Evolutionary conservation across 2,329 filamentous ascomycete species (phyloP).

Genomic region (Byssochlamys sp.): DNA sequence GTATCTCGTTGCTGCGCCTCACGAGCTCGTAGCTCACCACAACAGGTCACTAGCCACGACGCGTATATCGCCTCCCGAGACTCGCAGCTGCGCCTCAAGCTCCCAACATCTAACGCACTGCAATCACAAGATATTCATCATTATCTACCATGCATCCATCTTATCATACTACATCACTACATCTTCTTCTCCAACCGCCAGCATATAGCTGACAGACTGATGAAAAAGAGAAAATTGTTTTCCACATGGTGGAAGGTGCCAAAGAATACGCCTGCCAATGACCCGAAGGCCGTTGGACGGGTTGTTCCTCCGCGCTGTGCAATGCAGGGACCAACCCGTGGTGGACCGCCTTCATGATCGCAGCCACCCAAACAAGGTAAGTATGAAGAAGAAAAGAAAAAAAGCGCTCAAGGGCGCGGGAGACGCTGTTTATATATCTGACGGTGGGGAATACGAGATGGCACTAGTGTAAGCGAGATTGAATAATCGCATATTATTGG

Average conservation of each 20-base stretch:
- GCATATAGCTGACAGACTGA: constrained; percentile 26
- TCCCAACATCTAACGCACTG: too few species aligned
- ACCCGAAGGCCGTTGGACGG: constrained; percentile 42
- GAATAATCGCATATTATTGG: background rate
- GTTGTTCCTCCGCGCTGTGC: constrained; percentile 47
- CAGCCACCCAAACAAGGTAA: constrained; percentile 40
- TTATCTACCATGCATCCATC: too few species aligned
- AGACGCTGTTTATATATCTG: constrained; percentile 8
- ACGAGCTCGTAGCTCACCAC: background rate
- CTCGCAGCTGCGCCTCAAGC: too few species aligned
- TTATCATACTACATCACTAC: background rate
- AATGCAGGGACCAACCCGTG: constrained; percentile 46
- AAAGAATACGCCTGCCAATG: constrained; percentile 44
- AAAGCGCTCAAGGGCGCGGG: constrained; percentile 23
- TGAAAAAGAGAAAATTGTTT: constrained; percentile 28
- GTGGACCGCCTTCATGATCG: constrained; percentile 39
- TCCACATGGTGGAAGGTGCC: constrained; percentile 29
- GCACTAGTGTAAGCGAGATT: constrained; percentile 7
- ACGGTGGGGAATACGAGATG: background rate
- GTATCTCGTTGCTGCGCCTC: background rate
- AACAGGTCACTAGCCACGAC: background rate
- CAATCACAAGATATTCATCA: background rate
- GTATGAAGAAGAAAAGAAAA: constrained; percentile 39
- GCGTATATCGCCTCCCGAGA: background rate
- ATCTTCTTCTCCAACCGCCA: constrained; percentile 27